Conservation (phyloP, 2,329 filamentous ascomycete species). For the Dryadomyces quercus-mongolicae region DNA sequence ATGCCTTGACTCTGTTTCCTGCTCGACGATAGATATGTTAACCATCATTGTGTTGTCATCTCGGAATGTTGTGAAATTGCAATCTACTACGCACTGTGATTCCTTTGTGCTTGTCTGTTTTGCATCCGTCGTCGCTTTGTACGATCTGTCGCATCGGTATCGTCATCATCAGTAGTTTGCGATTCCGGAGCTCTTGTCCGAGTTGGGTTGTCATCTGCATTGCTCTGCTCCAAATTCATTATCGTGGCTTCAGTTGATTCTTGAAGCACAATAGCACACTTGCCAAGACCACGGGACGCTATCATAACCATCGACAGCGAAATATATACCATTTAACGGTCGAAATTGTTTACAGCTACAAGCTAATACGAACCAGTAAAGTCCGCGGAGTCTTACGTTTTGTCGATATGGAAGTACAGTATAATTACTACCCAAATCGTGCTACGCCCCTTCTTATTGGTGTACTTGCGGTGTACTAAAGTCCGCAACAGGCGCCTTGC, state of each 20-base stretch:
- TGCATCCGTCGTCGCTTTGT: neutral
- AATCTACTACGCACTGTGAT: neutral
- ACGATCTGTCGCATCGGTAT: neutral
- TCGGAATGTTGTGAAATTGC: too few species aligned
- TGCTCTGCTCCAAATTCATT: neutral
- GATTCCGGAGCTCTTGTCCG: neutral
- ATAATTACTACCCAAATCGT: too few species aligned
- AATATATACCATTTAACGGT: neutral
- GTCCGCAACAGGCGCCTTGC: too few species aligned
- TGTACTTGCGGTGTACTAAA: too few species aligned
- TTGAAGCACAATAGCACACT: too few species aligned
- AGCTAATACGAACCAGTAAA: neutral
- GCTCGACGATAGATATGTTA: neutral
- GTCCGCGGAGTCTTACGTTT: too few species aligned
- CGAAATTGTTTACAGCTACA: neutral
- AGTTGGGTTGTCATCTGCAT: neutral
- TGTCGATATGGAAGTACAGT: too few species aligned
- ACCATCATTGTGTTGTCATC: too few species aligned
- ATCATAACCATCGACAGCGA: neutral
- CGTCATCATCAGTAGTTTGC: neutral
- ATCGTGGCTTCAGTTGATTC: too few species aligned
- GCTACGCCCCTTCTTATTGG: too few species aligned
- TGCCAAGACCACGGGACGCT: too few species aligned
- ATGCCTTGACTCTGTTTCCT: neutral
- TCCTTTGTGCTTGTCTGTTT: neutral